Evolutionary conservation across 208 protist genomes (phyloP), one percentile per base, ranked within the genome.

Genomic region (Trypanosoma lewisi): DNA sequence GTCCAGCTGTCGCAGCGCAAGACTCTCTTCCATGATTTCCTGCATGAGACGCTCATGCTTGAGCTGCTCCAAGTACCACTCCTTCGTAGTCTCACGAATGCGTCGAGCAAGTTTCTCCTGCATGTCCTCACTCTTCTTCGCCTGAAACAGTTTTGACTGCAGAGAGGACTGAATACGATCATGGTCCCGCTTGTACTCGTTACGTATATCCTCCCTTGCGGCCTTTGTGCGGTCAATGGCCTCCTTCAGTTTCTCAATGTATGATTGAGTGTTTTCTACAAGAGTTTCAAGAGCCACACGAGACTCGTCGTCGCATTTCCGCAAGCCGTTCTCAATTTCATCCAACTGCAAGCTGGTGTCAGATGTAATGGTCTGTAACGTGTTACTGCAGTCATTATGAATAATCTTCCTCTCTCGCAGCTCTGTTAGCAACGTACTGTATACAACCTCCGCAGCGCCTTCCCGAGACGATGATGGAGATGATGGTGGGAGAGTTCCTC

Each of bases 91-190:
- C 70, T 95, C 88, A 0, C 88, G 80, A 28, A 92, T 78, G 23
- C 85, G 85, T 4, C 88, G 88, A 1, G 78, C 77, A 30, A 79
- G 71, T 42, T 82, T 80, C 50, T 95, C 88, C 41, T 95, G 88
- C 34, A 67, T 55, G 17, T 53, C 75, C 57, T 69, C 83, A 41
- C 77, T 80, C 60, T 78, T 73, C 44, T 59, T 70, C 21, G 87
- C 61, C 12, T 19, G 52, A 14, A 74, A 59, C n/a, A 53, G n/a
- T 45, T 83, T 78, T 1, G 42, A 23, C 3, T 65, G 41, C 16
- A 95, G 67, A 11, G 80, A 75, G 23, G 21, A 34, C 0, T 45
- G n/a, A 12, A 95, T 63, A 23, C 47, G 56, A 30, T 56, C 45
- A 54, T 45, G 54, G 33, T 75, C 69, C 2, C 57, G 54, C 33